Base-by-base conservation (phyloP, 2,329 filamentous ascomycete species). In the Verruconis gallopava region DNA sequence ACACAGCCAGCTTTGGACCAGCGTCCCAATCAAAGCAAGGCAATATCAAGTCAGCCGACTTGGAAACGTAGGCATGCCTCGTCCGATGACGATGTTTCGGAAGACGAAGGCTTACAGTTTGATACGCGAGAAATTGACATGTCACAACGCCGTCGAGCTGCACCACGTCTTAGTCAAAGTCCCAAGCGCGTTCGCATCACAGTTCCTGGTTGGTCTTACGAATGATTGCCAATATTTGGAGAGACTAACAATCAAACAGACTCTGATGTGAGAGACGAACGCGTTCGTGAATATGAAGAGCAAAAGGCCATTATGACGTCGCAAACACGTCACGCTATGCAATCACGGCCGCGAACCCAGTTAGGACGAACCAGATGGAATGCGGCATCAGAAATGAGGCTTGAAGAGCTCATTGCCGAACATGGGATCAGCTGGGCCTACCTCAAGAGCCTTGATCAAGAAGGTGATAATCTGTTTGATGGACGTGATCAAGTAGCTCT, bases 401-500 rank as follows among this genome's bases (percentile, higher is more conserved):
- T 39, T 5, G 21, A 25, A 35, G n/a, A 21, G 1, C 59, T 71
- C 19, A 70, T 81, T 46, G 62, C 49, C 2, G 48, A 60, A 6
- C 53, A 62, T 36, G 69, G 70, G 1, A 58, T 55, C 4, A 54
- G 53, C 6, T 81, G 71, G 61, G 47, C 69, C 2, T 19, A 40
- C 0, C 72, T 81, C 36, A 54, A 57, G 33, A 35, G 54, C 6
- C 42, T 60, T 15, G 50, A 57, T 9, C 15, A 44, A 30, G 20
- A 43, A 3, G 20, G 17, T 18, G 17, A 21, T 15, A 35, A 12
- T 3, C 38, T 55, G 33, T 50, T 72, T 14, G 43, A 42, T 3
- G 46, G 49, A 2, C 61, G 73, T 2, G 60, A 55, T 4, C 69
- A 77, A 45, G 69, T 73, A 2, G 68, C 72, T 35, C 46, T 76